phyloP scores from a whole-genome alignment of 2,329 filamentous ascomycete species.

The Pseudodiploospora longispora region DNA sequence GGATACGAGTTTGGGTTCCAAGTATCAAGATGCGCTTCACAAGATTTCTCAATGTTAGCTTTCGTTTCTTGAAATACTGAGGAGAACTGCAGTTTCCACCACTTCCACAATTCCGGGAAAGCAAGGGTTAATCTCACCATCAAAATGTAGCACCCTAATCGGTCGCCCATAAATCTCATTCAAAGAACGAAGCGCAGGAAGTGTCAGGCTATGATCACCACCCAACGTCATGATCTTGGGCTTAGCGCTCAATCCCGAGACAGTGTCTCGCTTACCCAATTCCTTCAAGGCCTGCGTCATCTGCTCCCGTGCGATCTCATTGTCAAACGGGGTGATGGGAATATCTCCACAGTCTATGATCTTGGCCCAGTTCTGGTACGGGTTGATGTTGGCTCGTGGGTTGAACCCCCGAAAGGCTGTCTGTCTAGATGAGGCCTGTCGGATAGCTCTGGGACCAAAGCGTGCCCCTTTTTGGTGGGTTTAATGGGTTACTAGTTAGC shows the following conservation, averaged over 20 bases:
- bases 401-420: slow-evolving; percentile 73
- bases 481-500: background rate
- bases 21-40: slow-evolving; percentile 62
- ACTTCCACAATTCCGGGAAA: too few species aligned
- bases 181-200: slow-evolving; percentile 61
- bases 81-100: too few species aligned
- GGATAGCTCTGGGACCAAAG: slow-evolving; percentile 82
- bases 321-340: slow-evolving; percentile 79
- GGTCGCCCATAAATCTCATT: slow-evolving; percentile 52
- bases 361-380: slow-evolving; percentile 72
- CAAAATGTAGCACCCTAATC: slow-evolving; percentile 67
- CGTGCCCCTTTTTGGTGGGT: slow-evolving; percentile 47
- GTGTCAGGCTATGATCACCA: slow-evolving; percentile 63
- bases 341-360: slow-evolving; percentile 89
- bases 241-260: slow-evolving; percentile 25
- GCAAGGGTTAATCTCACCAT: slow-evolving; percentile 28
- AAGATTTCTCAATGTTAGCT: background rate
- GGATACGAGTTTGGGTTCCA: slow-evolving; percentile 81
- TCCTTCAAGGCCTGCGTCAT: slow-evolving; percentile 77
- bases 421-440: slow-evolving; percentile 74
- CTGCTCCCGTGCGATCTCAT: slow-evolving; percentile 69
- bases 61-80: too few species aligned
- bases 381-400: slow-evolving; percentile 72
- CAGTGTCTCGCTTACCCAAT: slow-evolving; percentile 42
- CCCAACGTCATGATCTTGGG: slow-evolving; percentile 61